A percentile compares a stretch with the other conserved stretches of the same genome.
phyloP scores from a whole-genome alignment of 108 stramenopile genomes.

The Nitzschia putrida region DNA sequence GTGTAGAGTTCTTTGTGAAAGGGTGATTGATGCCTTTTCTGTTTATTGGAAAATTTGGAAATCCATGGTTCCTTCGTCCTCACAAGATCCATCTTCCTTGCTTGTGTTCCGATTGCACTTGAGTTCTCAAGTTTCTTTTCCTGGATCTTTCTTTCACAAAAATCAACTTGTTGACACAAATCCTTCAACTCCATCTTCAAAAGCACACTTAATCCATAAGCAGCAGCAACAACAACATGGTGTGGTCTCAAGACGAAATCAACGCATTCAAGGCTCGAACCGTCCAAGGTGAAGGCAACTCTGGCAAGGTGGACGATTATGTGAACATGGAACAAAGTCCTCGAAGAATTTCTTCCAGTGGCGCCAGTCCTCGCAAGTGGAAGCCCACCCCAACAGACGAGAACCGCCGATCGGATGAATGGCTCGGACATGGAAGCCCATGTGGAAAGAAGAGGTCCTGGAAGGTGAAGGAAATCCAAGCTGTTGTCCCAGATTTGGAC shows the following conservation, averaged over 20 bases:
- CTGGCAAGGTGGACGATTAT: slow-evolving; percentile 14
- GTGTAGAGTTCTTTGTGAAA: no score
- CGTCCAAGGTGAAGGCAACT: slow-evolving; percentile 6
- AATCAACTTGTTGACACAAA: no score
- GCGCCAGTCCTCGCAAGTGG: slow-evolving; percentile 18
- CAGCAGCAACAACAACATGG: slow-evolving; percentile 9
- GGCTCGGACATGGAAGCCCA: slow-evolving; percentile 12
- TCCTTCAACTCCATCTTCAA: no score
- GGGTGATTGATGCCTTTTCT: no score
- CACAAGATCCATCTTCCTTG: no score
- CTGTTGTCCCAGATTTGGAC: slow-evolving; percentile 15
- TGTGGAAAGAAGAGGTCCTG: slow-evolving; percentile 12
- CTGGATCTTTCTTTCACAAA: no score
- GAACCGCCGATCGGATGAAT: slow-evolving; percentile 27
- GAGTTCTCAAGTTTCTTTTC: no score
- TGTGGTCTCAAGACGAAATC: slow-evolving; percentile 24
- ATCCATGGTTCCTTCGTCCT: no score
- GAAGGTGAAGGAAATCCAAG: slow-evolving; percentile 21
- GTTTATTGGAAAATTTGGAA: no score
- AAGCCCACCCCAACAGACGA: slow-evolving; percentile 25
- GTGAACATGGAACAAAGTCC: neutral
- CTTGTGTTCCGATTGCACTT: no score
- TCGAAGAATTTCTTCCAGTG: neutral
- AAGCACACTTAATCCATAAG: neutral
- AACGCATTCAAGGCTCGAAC: slow-evolving; percentile 17